phyloP scores from a whole-genome alignment of 768 basidiomycete genomes.

The Exsudoporus frostii region DNA sequence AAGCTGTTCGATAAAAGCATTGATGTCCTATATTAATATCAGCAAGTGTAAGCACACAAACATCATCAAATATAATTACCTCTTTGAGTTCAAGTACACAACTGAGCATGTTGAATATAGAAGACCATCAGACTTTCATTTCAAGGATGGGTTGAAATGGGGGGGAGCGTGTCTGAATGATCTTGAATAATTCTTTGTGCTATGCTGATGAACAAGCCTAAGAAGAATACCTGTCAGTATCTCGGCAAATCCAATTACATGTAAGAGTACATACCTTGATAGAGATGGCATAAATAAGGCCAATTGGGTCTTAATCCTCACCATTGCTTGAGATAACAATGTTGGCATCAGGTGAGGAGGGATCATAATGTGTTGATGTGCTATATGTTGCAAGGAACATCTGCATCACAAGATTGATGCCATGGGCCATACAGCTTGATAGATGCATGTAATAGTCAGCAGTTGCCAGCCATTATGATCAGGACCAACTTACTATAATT shows the following conservation, averaged over 20 bases:
- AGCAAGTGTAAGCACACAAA: not conserved
- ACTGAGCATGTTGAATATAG: slow-evolving; percentile 3
- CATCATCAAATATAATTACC: not conserved
- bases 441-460: no score
- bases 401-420: not conserved
- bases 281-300: slow-evolving; percentile 2
- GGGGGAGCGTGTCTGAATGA: not conserved
- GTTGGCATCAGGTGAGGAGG: not conserved
- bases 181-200: slow-evolving; percentile 3
- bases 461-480: no score
- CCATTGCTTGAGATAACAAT: not conserved
- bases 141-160: slow-evolving; percentile 1
- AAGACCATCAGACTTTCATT: slow-evolving; percentile 10
- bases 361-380: not conserved
- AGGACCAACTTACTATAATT: no score
- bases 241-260: no score
- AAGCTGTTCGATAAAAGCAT: not conserved
- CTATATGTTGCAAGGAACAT: not conserved
- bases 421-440: not conserved
- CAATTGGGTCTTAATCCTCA: not conserved
- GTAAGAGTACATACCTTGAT: no score
- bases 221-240: not conserved
- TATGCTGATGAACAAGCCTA: slow-evolving; percentile 1
- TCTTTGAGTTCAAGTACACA: not conserved
- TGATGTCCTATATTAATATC: slow-evolving; percentile 1